A percentile compares a stretch with the other conserved stretches of the same genome.
Evolutionary conservation across 176 grass and related monocot species (phyloP).

Genomic region (Carex myosuroides): DNA sequence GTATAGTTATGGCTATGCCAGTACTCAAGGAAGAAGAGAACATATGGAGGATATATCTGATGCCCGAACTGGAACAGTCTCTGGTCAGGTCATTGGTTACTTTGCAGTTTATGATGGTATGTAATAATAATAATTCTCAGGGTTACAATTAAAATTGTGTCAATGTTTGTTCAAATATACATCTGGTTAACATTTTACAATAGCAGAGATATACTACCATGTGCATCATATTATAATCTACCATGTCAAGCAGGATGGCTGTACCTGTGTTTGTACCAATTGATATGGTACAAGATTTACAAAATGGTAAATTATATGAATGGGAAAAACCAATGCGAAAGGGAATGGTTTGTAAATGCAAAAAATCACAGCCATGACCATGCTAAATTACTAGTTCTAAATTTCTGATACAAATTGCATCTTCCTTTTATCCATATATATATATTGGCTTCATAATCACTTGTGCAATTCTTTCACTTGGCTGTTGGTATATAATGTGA

Average conservation of each 20-base stretch:
- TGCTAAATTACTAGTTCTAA: background rate
- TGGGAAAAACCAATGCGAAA: background rate
- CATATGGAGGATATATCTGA: conserved; percentile 18
- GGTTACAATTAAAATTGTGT: background rate
- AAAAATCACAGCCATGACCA: background rate
- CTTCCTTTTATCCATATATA: background rate
- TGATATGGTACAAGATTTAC: background rate
- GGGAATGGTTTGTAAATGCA: background rate
- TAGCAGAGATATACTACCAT: background rate
- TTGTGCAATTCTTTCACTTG: background rate
- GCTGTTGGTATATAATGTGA: background rate
- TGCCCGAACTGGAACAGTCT: background rate
- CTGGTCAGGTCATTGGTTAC: background rate
- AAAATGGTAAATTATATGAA: background rate
- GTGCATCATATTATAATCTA: background rate
- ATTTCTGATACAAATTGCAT: background rate
- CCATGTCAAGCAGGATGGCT: background rate
- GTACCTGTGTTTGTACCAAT: background rate
- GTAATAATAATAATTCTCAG: background rate
- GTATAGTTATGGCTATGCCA: conserved; percentile 18
- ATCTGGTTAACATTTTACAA: background rate
- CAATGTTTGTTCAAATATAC: background rate
- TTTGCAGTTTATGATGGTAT: conserved; percentile 26
- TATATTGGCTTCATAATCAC: background rate
- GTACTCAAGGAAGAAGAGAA: conserved; percentile 18